Evolutionary conservation across 306 rosid genomes (phyloP).

Genomic region (Trifolium repens): DNA sequence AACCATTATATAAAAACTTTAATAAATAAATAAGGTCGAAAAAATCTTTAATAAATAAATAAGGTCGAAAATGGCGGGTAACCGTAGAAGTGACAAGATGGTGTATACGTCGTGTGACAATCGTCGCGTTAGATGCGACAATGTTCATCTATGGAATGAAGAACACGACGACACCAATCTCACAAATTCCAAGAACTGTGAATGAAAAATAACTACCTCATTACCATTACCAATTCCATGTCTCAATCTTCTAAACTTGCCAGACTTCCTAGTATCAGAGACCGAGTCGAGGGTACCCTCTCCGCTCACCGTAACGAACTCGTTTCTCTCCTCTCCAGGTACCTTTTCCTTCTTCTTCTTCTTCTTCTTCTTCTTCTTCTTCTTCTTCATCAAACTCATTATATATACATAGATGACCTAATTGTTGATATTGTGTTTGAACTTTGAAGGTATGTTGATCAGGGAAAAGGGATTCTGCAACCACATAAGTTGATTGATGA

Average conservation of each 20-base stretch:
- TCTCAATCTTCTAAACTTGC: constrained; percentile 55
- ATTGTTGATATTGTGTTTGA: constrained; percentile 8
- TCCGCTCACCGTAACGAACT: constrained; percentile 86
- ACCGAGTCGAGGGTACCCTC: constrained; percentile 80
- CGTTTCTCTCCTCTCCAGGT: constrained; percentile 93
- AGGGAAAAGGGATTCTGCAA: constrained; percentile 84
- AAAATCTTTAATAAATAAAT: not conserved
- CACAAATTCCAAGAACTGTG: too few species aligned
- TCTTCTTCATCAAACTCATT: not conserved
- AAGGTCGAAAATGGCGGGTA: not conserved
- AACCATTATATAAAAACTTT: too few species aligned
- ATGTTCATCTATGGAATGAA: not conserved
- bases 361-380: not conserved
- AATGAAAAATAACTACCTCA: too few species aligned
- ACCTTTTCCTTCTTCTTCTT: not conserved
- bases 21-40: too few species aligned
- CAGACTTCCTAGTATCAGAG: constrained; percentile 73
- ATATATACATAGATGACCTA: not conserved
- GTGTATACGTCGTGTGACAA: not conserved
- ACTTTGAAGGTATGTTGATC: constrained; percentile 77
- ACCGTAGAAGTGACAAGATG: not conserved
- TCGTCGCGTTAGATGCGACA: not conserved
- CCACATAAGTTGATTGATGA: constrained; percentile 87
- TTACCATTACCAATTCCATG: constrained; percentile 25
- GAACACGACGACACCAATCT: not conserved